These are phyloP conservation scores for Trypanosomatidae sp. DNA, from an alignment of 208 protist genomes.

Conservation along the genomic window DNA sequence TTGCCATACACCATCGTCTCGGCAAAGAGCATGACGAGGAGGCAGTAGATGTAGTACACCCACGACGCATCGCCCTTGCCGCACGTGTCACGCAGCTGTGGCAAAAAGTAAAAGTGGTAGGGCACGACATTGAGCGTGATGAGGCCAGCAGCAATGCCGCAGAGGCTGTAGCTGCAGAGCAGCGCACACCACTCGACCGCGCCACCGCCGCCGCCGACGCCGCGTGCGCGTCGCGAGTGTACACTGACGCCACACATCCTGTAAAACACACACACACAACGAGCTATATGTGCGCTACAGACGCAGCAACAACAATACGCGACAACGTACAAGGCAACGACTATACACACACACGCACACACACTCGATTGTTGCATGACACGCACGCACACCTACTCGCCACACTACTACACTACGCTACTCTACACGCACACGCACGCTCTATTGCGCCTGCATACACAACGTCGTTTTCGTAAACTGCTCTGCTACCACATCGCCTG, in stretches of 20 bases:
- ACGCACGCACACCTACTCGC: constrained; percentile 16
- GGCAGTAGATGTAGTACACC: constrained; percentile 42
- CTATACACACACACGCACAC: constrained; percentile 15
- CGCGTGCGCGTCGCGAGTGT: constrained; percentile 10
- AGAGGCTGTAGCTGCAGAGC: constrained; percentile 18
- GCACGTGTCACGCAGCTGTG: constrained; percentile 13
- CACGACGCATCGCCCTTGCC: constrained; percentile 13
- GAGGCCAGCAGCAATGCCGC: constrained; percentile 20
- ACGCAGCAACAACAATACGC: constrained; percentile 20
- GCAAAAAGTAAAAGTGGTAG: constrained; percentile 30
- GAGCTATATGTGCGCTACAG: constrained; percentile 12
- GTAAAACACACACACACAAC: neutral
- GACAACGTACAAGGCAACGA: constrained; percentile 12
- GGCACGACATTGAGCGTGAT: constrained; percentile 32
- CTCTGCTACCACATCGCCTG: no score
- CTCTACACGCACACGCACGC: constrained; percentile 27
- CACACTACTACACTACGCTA: constrained; percentile 14
- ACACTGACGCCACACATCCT: constrained; percentile 17
- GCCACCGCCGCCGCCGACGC: constrained; percentile 10
- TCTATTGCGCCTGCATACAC: no score
- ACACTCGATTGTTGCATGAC: constrained; percentile 9
- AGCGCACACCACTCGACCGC: no score
- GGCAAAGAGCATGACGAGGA: constrained; percentile 21
- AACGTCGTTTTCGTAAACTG: no score
- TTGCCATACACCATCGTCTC: constrained; percentile 48